Evolutionary conservation across 2,329 filamentous ascomycete species (phyloP).

Genomic region (Aureobasidium sp.): DNA sequence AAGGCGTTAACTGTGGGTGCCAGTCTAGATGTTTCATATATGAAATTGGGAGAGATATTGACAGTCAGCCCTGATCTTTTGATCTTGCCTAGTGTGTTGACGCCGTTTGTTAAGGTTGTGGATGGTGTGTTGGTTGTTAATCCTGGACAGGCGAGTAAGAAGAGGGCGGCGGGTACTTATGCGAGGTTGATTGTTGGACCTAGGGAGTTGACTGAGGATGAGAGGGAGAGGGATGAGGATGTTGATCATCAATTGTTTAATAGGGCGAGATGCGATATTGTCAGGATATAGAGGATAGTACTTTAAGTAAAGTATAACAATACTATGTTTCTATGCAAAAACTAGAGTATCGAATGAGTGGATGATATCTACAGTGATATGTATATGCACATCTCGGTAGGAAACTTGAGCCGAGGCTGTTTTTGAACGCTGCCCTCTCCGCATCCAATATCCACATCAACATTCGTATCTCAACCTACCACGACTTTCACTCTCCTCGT

Average conservation of each 20-base stretch:
- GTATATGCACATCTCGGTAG: too few relatives aligned
- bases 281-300: conserved; percentile 50
- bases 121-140: conserved; percentile 87
- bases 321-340: too few relatives aligned
- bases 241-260: conserved; percentile 71
- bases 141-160: conserved; percentile 78
- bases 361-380: too few relatives aligned
- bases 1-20: conserved; percentile 59
- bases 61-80: conserved; percentile 78
- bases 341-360: too few relatives aligned
- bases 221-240: conserved; percentile 47
- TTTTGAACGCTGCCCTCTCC: too few relatives aligned
- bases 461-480: too few relatives aligned
- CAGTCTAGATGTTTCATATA: conserved; percentile 71
- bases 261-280: conserved; percentile 77
- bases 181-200: conserved; percentile 69
- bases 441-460: too few relatives aligned
- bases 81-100: conserved; percentile 71
- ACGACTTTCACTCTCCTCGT: too few relatives aligned
- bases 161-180: conserved; percentile 75
- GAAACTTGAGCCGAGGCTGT: too few relatives aligned
- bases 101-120: conserved; percentile 84
- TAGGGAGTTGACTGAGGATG: conserved; percentile 49
- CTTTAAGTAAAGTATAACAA: too few relatives aligned
- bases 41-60: conserved; percentile 86